Percentiles rank a stretch among this genome's conserved stretches.
These are phyloP conservation scores for Hordeum vulgare DNA, from an alignment of 176 grass and related monocot species.

Conservation along the genomic window MorexV3_pseudomolecules_assembly NC_058520.1:41095514-41096013, in stretches of 20 bases:
- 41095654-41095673: background rate
- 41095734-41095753: conserved; percentile 8
- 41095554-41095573: background rate
- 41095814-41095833: background rate
- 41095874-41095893: no score
- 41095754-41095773: background rate
- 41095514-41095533: no score
- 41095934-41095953: no score
- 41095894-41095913: no score
- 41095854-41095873: background rate
- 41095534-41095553: no score
- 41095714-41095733: background rate
- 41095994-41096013: no score
- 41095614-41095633: no score
- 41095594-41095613: no score
- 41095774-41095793: background rate
- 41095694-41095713: background rate
- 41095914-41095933: no score
- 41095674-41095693: conserved; percentile 6
- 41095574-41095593: background rate
- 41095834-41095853: background rate
- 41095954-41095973: no score
- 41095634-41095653: background rate
- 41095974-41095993: no score
- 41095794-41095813: background rate